Percentiles rank a stretch among this genome's conserved stretches.
phyloP scores from a whole-genome alignment of 108 stramenopile species.

The Schizochytrium sp. region DNA sequence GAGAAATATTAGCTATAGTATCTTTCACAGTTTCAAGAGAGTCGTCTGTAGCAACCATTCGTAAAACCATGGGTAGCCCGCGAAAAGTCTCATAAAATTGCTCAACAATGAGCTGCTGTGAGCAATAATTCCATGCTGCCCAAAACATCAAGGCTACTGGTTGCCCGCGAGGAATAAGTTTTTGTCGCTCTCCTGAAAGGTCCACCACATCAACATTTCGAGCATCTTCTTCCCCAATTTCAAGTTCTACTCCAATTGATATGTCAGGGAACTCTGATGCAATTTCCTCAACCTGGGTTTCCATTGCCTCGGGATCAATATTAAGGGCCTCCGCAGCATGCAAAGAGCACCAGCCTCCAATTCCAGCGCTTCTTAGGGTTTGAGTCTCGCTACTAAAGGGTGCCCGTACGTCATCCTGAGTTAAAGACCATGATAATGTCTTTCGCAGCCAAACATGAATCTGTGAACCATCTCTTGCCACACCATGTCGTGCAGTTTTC shows the following conservation, averaged over 20 bases:
- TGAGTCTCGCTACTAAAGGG: background rate
- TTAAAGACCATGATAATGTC: background rate
- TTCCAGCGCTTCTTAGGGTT: background rate
- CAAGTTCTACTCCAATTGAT: background rate
- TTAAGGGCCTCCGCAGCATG: background rate
- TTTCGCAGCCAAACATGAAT: background rate
- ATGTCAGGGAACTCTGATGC: background rate
- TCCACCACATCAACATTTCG: background rate
- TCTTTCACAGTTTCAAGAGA: too few species aligned
- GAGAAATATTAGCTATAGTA: too few species aligned
- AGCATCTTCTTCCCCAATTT: background rate
- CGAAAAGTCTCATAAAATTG: too few species aligned
- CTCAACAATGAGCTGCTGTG: too few species aligned
- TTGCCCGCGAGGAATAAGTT: background rate
- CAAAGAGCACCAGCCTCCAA: slow-evolving; percentile 16
- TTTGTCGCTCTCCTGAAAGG: background rate
- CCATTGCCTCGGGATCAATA: background rate
- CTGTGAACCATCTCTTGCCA: background rate
- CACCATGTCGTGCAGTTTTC: background rate
- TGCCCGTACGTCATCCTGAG: background rate
- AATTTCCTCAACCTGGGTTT: background rate
- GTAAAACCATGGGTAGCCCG: too few species aligned
- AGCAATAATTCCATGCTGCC: background rate
- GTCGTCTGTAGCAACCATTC: too few species aligned
- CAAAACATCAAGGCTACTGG: background rate